phyloP scores from a whole-genome alignment of 352 stramenopile genomes.

The Phytopythium vexans region DNA sequence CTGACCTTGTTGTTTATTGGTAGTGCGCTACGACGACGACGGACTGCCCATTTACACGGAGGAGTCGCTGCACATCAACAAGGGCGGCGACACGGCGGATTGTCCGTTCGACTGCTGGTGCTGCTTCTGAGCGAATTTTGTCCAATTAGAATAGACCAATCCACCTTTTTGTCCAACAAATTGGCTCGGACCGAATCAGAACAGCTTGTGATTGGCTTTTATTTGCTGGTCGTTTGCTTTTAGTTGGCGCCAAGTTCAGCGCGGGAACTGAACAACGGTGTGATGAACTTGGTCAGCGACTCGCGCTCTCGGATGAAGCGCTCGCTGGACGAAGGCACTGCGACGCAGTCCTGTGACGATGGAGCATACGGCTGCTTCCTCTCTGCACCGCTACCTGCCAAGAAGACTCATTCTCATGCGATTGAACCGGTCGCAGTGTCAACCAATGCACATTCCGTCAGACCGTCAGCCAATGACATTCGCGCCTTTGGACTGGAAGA shows the following conservation, averaged over 20 bases:
- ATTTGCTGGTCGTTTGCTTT: not conserved
- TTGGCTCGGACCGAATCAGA: conserved; percentile 7
- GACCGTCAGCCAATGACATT: conserved; percentile 42
- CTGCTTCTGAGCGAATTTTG: conserved; percentile 57
- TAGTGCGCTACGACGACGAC: conserved; percentile 85
- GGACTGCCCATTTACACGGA: conserved; percentile 87
- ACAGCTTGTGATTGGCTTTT: not conserved
- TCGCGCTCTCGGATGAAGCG: not conserved
- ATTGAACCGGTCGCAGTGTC: no score
- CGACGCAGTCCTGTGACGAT: no score
- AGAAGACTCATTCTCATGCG: no score
- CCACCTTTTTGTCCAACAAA: conserved; percentile 20
- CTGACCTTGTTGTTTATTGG: conserved; percentile 6
- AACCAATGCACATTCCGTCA: no score
- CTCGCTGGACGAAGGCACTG: no score
- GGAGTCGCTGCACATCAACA: conserved; percentile 74
- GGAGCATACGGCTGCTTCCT: no score
- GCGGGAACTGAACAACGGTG: not conserved
- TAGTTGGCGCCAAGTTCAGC: not conserved
- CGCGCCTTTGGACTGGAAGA: conserved; percentile 75
- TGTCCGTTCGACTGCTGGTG: conserved; percentile 91
- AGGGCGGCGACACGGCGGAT: conserved; percentile 80
- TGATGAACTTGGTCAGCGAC: no score
- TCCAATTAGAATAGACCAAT: not conserved
- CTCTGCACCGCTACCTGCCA: no score